Evolutionary conservation across 768 basidiomycete genomes (phyloP).

Genomic region (Trametes gibbosa): DNA sequence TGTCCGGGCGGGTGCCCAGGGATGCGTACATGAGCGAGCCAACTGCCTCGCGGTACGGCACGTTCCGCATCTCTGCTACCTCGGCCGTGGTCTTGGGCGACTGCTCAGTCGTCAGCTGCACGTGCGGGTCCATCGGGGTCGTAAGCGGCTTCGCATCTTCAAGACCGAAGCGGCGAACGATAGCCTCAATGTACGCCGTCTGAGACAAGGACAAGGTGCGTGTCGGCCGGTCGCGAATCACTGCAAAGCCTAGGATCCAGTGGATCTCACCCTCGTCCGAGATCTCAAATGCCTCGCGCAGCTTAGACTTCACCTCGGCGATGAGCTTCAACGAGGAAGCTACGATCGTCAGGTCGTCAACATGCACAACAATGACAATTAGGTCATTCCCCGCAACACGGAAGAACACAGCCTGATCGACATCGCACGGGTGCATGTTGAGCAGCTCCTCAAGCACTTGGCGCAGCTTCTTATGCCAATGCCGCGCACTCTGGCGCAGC

Average conservation of each 20-base stretch:
- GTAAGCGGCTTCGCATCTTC: neutral
- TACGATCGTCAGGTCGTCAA: neutral
- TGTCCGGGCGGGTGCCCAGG: slow-evolving; percentile 35
- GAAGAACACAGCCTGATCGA: slow-evolving; percentile 22
- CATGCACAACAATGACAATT: neutral
- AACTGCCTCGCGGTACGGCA: slow-evolving; percentile 5
- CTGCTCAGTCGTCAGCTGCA: neutral
- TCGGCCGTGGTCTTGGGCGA: neutral
- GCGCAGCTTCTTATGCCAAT: slow-evolving; percentile 12
- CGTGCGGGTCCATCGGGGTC: neutral
- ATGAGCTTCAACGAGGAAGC: neutral
- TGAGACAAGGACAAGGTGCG: neutral
- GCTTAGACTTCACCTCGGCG: neutral
- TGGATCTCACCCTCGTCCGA: neutral
- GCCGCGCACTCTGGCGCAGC: slow-evolving; percentile 8
- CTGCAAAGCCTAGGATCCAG: neutral
- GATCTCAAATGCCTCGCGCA: neutral
- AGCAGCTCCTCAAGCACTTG: slow-evolving; percentile 5
- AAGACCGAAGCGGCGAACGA: neutral
- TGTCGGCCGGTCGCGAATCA: neutral
- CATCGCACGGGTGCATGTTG: neutral
- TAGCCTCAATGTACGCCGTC: neutral
- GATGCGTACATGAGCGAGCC: slow-evolving; percentile 29
- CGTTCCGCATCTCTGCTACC: neutral
- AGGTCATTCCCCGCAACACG: neutral